A percentile compares a stretch with the other conserved stretches of the same genome.
Conservation (phyloP, 2,329 filamentous ascomycete genomes). For the Anthostomella pinea region DNA sequence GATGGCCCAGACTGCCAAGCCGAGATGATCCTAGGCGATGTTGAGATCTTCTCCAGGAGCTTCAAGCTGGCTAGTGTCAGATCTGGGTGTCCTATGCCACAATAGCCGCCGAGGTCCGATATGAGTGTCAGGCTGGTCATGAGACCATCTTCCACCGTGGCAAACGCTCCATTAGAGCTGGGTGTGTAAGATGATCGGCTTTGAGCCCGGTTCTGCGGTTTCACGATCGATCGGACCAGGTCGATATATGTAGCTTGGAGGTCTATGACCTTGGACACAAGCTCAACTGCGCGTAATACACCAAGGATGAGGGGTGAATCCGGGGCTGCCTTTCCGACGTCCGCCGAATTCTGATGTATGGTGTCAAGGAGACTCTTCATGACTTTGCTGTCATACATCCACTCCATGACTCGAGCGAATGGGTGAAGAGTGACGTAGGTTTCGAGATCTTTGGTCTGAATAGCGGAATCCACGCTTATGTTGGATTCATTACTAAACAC, state of each 20-base stretch:
- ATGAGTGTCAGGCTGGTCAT: constrained; percentile 76
- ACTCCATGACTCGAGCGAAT: constrained; percentile 93
- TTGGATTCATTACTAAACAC: constrained; percentile 77
- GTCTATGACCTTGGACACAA: constrained; percentile 79
- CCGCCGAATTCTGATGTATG: constrained; percentile 71
- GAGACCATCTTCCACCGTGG: constrained; percentile 90
- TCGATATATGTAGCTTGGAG: constrained; percentile 90
- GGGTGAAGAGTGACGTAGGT: constrained; percentile 86
- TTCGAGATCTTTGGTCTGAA: constrained; percentile 70
- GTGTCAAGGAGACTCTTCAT: constrained; percentile 74
- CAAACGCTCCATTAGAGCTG: constrained; percentile 65
- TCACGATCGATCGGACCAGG: constrained; percentile 77
- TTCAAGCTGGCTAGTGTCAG: constrained; percentile 78
- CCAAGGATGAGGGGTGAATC: constrained; percentile 81
- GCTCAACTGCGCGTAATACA: constrained; percentile 75
- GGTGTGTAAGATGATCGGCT: constrained; percentile 30
- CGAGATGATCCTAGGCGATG: constrained; percentile 76
- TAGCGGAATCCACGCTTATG: constrained; percentile 70
- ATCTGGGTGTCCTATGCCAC: constrained; percentile 76
- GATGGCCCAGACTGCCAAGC: constrained; percentile 61
- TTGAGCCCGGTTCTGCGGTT: constrained; percentile 53
- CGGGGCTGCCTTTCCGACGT: constrained; percentile 68
- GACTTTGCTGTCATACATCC: constrained; percentile 93
- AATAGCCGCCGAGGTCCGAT: constrained; percentile 81
- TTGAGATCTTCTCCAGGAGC: constrained; percentile 81